Evolutionary conservation across 2,329 filamentous ascomycete species (phyloP).

Genomic region (Macrophomina tecta): DNA sequence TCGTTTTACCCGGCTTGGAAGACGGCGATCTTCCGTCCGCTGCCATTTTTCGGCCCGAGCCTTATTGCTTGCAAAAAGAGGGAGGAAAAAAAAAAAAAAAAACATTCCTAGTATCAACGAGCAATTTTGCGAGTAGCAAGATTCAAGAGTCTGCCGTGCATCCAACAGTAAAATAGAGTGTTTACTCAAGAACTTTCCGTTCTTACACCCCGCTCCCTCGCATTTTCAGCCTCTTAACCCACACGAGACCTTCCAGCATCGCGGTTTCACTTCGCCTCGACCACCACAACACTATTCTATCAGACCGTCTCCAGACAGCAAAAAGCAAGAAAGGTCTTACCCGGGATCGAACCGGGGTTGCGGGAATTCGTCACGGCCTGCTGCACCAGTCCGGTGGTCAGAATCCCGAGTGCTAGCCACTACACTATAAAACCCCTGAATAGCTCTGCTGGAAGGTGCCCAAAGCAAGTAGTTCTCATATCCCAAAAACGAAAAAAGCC

Average conservation of each 20-base stretch:
- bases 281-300: background rate
- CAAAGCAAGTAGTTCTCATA: background rate
- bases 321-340: constrained; percentile 10
- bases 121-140: no score
- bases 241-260: background rate
- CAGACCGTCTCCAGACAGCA: no score
- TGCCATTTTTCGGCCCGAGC: no score
- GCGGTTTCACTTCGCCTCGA: background rate
- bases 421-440: constrained; percentile 12
- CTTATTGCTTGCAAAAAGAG: no score
- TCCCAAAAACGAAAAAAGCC: background rate
- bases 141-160: no score
- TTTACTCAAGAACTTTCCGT: no score
- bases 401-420: constrained; percentile 23
- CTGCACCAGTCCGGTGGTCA: background rate
- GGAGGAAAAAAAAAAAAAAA: no score
- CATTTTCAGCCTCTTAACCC: background rate
- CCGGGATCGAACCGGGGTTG: constrained; percentile 20
- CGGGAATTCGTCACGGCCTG: background rate
- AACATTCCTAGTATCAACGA: no score
- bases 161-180: no score
- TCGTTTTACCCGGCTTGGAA: no score
- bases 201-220: no score
- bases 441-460: background rate
- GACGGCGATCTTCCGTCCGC: no score